These are phyloP conservation scores for Osmanthus fragrans DNA, from an alignment of 257 asterid species.

Conservation along the genomic window DNA sequence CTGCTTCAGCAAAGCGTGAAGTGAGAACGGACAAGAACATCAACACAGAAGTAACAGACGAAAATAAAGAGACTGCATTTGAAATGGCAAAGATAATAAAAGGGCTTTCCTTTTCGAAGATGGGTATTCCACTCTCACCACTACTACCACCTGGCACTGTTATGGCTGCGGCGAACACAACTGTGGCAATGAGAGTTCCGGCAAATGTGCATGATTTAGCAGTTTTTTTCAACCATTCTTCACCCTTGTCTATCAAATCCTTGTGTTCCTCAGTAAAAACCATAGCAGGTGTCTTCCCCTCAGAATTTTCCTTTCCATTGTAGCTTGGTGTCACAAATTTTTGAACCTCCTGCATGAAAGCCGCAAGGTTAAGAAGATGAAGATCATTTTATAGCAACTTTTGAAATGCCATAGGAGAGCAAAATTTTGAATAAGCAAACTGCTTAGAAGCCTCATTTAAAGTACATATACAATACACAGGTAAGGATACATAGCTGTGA, in stretches of 20 bases:
- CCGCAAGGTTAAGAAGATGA: neutral
- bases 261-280: conserved; percentile 26
- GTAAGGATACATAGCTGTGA: neutral
- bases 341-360: conserved; percentile 34
- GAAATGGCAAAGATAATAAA: conserved; percentile 17
- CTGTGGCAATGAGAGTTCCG: conserved; percentile 28
- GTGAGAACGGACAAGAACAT: conserved; percentile 28
- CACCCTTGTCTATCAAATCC: conserved; percentile 14
- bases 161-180: conserved; percentile 26
- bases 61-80: conserved; percentile 21
- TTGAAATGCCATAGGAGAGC: too few species aligned
- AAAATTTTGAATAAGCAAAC: neutral
- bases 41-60: conserved; percentile 12
- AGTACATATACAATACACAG: neutral
- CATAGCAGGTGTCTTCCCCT: conserved; percentile 29
- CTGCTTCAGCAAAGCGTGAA: conserved; percentile 21
- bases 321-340: conserved; percentile 32
- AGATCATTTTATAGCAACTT: neutral
- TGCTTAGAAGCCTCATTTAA: neutral
- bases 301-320: conserved; percentile 23
- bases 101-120: conserved; percentile 16
- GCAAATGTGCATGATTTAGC: conserved; percentile 26
- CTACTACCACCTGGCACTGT: conserved; percentile 31
- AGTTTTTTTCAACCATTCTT: conserved; percentile 26
- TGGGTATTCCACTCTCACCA: conserved; percentile 12